Conservation (phyloP, 371 early-diverging fungal genomes). For the Mucor circinelloides region DNA sequence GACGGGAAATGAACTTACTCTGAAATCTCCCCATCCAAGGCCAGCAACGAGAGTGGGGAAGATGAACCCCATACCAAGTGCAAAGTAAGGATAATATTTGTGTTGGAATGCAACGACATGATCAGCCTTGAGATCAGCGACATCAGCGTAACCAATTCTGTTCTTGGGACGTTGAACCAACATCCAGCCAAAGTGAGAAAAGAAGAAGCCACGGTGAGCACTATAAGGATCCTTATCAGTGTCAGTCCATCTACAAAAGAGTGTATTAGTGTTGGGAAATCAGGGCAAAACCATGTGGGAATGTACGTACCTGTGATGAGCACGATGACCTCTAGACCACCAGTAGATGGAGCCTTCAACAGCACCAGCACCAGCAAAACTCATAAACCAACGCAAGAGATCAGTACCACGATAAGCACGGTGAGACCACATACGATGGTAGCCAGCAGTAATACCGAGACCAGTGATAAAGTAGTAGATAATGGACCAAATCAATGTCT, state of each 20-base stretch:
- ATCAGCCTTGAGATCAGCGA: constrained; percentile 82
- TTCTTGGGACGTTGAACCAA: constrained; percentile 73
- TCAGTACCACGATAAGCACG: constrained; percentile 71
- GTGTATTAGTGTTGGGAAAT: background rate
- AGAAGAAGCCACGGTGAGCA: constrained; percentile 84
- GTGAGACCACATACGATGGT: constrained; percentile 86
- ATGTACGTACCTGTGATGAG: constrained; percentile 80
- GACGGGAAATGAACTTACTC: constrained; percentile 31
- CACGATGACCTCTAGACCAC: constrained; percentile 89
- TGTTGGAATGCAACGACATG: constrained; percentile 83
- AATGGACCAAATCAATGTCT: constrained; percentile 78
- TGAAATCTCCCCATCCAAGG: constrained; percentile 88
- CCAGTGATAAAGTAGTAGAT: constrained; percentile 85
- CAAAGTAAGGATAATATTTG: constrained; percentile 77
- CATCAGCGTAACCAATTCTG: constrained; percentile 80
- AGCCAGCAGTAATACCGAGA: constrained; percentile 92
- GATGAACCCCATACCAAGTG: constrained; percentile 72
- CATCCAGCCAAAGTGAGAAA: constrained; percentile 94
- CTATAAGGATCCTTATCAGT: constrained; percentile 91
- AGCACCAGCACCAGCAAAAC: constrained; percentile 73
- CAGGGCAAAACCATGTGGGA: background rate
- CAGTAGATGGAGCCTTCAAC: constrained; percentile 84
- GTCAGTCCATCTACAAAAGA: constrained; percentile 67
- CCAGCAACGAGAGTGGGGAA: constrained; percentile 85
- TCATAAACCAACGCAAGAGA: constrained; percentile 60